Evolutionary conservation across 345 rosid species (phyloP), one percentile per base, ranked within the genome.

Genomic region (Eutrema yunnanense): DNA sequence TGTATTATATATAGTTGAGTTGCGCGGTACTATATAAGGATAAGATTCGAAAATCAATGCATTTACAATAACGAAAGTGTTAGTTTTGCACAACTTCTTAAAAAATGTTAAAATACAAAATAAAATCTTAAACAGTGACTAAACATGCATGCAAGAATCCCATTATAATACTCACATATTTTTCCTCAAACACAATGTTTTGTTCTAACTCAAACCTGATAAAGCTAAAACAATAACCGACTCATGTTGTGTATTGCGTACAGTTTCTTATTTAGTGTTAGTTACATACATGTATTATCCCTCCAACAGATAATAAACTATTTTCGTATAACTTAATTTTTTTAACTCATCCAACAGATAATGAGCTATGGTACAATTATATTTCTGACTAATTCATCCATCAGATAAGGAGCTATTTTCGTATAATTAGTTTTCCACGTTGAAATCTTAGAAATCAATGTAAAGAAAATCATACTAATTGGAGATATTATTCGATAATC

Each of bases 401-500:
- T 59, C 37, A 62, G 27, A 52, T 62, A 13, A 32, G 37, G 44
- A 72, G 22, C 26, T 44, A 48, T 54, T 34, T 36, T n/a, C 10
- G 19, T 62, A 22, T 37, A 36, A 44, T 37, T 55, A 46, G 8
- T 22, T 53, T 65, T 38, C 34, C 77, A 55, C 44, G 10, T 48
- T 73, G 11, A 11, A 73, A 63, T 47, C 9, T 50, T 42, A 67
- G 7, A n/a, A 6, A 69, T 3, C 11, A 49, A 60, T 10, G 47
- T 27, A 60, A 36, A 36, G 16, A 42, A 74, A 60, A 59, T 67
- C 73, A 51, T 43, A 44, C 30, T 36, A 38, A 62, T 61, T 22
- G 33, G 51, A 68, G 70, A 75, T 69, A 62, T 75, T 62, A 63
- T 75, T 68, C 50, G 49, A 61, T 63, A 44, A 75, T 52, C 36